Base-by-base conservation (phyloP, 106 monocot species). In the Apostasia ramifera region DNA sequence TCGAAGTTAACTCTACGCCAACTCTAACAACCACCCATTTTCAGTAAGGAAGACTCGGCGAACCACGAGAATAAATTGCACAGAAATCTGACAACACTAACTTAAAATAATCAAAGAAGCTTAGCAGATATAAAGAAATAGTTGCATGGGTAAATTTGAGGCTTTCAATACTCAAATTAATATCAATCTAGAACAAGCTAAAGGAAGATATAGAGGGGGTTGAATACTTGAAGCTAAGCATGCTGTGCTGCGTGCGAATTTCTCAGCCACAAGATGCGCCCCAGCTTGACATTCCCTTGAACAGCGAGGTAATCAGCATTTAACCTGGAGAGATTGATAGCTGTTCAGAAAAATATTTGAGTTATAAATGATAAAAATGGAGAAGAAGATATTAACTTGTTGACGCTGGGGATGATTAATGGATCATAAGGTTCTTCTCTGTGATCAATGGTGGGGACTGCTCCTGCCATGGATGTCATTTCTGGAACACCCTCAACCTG, bases 231-330 rank as follows among this genome's bases (percentile, higher is more conserved):
- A 26, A 26, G 9, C 72, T 48, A 76, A 51, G 65, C 49, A 51
- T 68, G 46, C 55, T 70, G 69, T 45, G 79, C 63, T 64, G 70
- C 37, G 13, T 68, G 51, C 0, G 84, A 85, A 38, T 84, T 86
- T 74, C 74, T 92, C 80, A 98, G 62, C 97, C 97, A 98, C 47
- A 98, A 55, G 60, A 89, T 71, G 59, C 92, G 78, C 54, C 97
- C 97, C 42, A 92, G 40, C 76, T 90, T 82, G 44, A 85, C 69
- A 47, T 77, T 87, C 15, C 81, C 92, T 80, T 98, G 92, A 46
- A 98, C 83, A 45, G 92, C 78, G 55, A 89, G 71, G 66, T 98
- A 98, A 57, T 71, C 60, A 8, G 86, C 68, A 73, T 98, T 98
- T 61, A 98, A 87, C 88, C 95, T 95, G 67, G 53, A 61, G 71